Evolutionary conservation across 106 monocot genomes (phyloP), one percentile per base, ranked within the genome.

Genomic region (Posidonia australis): DNA sequence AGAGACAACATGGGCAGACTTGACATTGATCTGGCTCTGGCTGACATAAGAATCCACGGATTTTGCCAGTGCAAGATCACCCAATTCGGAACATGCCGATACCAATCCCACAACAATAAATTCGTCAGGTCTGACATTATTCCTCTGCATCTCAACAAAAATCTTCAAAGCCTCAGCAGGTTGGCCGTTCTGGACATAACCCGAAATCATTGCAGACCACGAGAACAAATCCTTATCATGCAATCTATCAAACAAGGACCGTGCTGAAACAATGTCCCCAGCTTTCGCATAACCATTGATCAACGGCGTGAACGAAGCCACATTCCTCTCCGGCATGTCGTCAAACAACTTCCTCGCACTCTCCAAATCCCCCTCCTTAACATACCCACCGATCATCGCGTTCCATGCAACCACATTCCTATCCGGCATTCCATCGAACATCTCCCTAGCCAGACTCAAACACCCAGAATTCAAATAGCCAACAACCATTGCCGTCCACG

Each of bases 131-230:
- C 61, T 68, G 31, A 85, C 49, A 3, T 72, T 67, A n/a, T 21
- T 43, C 18, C 67, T 51, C 12, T 66, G 30, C 74, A 93, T 77
- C 46, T 93, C 81, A 29, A 65, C 16, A 58, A 93, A 89, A 1
- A 84, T 47, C 68, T 76, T 79, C 56, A 93, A 63, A 1, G 89
- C 89, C 46, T 81, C 83, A 0, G 44, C 54, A 1, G 85, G 77
- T 2, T 29, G 57, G 30, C 86, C 83, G 59, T 84, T 89, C 73
- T 83, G 83, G 0, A 65, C 78, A 71, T 89, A 89, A 0, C 86
- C 86, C 5, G 89, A 81, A 19, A 93, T 81, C 81, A 93, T 83
- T 1, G 68, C 79, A 0, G 83, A 81, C 93, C 93, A 93, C 6
- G 71, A 72, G 53, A 86, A 77, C 5, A 89, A 16, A 77, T 93